These are phyloP conservation scores for Pezicula carpinea DNA, from an alignment of 2,329 filamentous ascomycete genomes.

Conservation along the genomic window DNA sequence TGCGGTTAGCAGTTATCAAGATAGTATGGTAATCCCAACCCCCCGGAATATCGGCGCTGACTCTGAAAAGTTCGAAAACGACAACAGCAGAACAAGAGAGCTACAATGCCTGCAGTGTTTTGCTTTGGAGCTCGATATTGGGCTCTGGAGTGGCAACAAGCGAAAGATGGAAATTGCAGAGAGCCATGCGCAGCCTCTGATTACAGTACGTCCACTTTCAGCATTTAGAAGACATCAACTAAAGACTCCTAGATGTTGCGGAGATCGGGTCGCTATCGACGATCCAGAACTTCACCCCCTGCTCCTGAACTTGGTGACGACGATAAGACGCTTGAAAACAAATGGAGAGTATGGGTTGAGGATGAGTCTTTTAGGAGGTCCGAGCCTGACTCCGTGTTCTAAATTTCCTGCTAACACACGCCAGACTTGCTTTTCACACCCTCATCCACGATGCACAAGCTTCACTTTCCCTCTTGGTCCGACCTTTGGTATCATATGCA, in stretches of 20 bases:
- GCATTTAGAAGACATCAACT: background rate
- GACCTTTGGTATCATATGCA: constrained; percentile 62
- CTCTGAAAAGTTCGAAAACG: constrained; percentile 34
- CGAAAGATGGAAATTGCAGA: constrained; percentile 56
- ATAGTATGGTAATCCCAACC: constrained; percentile 2
- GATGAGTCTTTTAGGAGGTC: constrained; percentile 63
- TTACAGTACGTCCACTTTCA: constrained; percentile 5
- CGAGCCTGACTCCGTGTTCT: background rate
- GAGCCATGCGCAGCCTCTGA: constrained; percentile 44
- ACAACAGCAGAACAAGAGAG: constrained; percentile 45
- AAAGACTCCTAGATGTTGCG: constrained; percentile 46
- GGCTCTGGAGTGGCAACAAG: constrained; percentile 55
- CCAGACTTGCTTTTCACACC: constrained; percentile 56
- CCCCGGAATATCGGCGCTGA: background rate
- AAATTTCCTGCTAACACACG: constrained; percentile 6
- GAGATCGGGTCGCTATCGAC: constrained; percentile 35
- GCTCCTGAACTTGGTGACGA: constrained; percentile 51
- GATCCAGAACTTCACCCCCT: constrained; percentile 48
- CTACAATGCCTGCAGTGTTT: constrained; percentile 46
- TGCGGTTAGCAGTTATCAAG: constrained; percentile 9
- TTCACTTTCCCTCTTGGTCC: constrained; percentile 62
- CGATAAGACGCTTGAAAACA: constrained; percentile 51
- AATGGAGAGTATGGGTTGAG: constrained; percentile 62
- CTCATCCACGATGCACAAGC: constrained; percentile 63
- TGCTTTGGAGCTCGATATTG: constrained; percentile 44